Conservation (phyloP, 306 rosid species). For the barrel medic (Medicago truncatula) region DNA sequence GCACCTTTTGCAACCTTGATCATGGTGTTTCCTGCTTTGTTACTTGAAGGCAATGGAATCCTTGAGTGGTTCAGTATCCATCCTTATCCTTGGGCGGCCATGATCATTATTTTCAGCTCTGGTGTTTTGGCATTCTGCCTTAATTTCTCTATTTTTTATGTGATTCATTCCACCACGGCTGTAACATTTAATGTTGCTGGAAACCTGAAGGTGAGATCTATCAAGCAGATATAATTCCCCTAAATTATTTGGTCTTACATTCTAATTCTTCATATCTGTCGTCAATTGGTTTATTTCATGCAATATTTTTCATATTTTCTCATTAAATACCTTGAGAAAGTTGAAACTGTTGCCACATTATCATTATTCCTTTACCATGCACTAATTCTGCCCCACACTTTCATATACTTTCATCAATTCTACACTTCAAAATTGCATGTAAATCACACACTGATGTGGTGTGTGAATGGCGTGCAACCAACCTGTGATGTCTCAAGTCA, state of each 20-base stretch:
- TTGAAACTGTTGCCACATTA: background rate
- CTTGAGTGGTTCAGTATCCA: conserved; percentile 79
- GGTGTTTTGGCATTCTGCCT: conserved; percentile 97
- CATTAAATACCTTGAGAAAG: conserved; percentile 2
- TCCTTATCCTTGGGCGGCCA: conserved; percentile 61
- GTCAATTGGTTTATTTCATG: conserved; percentile 30
- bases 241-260: conserved; percentile 15
- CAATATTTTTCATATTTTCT: background rate
- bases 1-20: conserved; percentile 98
- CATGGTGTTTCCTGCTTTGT: conserved; percentile 84
- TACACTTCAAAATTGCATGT: conserved; percentile 19
- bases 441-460: background rate
- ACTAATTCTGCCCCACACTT: background rate
- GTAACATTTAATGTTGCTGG: conserved; percentile 98
- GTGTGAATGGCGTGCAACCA: conserved; percentile 16
- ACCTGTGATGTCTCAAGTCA: background rate
- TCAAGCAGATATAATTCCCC: conserved; percentile 22
- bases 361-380: background rate
- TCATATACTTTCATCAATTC: conserved; percentile 4
- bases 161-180: conserved; percentile 97
- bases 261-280: conserved; percentile 15
- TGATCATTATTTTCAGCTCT: conserved; percentile 79
- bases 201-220: conserved; percentile 88
- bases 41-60: conserved; percentile 91
- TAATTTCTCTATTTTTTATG: conserved; percentile 94